Evolutionary conservation across 176 grass and related monocot genomes (phyloP).

Genomic region (Carex littledalei): DNA sequence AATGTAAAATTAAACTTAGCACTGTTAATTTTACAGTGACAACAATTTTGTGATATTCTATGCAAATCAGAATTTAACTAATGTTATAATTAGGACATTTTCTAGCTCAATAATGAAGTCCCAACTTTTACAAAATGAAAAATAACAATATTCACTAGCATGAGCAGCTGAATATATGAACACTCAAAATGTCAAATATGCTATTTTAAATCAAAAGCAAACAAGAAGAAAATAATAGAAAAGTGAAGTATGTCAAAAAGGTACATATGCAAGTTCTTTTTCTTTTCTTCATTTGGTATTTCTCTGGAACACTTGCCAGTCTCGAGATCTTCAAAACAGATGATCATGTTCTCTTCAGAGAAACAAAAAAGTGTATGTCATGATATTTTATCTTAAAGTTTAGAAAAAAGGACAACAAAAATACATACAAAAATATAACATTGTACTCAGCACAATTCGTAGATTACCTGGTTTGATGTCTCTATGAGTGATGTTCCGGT

Average conservation of each 20-base stretch:
- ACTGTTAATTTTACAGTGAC: background rate
- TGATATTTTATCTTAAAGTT: background rate
- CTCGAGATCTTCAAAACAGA: constrained; percentile 90
- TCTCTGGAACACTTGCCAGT: constrained; percentile 81
- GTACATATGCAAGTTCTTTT: constrained; percentile 67
- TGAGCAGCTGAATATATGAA: background rate
- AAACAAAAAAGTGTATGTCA: constrained; percentile 38
- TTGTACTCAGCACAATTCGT: background rate
- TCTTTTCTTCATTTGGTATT: constrained; percentile 47
- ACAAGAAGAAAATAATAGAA: constrained; percentile 19
- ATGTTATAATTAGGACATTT: background rate
- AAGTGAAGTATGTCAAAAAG: constrained; percentile 18
- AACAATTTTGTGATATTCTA: background rate
- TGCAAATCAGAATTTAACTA: constrained; percentile 1
- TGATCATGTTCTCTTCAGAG: constrained; percentile 89
- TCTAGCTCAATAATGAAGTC: background rate
- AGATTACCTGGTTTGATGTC: constrained; percentile 94
- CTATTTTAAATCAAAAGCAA: background rate
- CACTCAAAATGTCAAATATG: background rate
- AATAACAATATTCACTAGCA: background rate
- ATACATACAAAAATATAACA: background rate
- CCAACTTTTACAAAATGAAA: background rate
- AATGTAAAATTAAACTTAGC: background rate
- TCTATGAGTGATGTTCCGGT: constrained; percentile 87
- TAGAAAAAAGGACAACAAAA: background rate